phyloP scores from a whole-genome alignment of 805 yeast species.

The Yarrowia deformans region DNA sequence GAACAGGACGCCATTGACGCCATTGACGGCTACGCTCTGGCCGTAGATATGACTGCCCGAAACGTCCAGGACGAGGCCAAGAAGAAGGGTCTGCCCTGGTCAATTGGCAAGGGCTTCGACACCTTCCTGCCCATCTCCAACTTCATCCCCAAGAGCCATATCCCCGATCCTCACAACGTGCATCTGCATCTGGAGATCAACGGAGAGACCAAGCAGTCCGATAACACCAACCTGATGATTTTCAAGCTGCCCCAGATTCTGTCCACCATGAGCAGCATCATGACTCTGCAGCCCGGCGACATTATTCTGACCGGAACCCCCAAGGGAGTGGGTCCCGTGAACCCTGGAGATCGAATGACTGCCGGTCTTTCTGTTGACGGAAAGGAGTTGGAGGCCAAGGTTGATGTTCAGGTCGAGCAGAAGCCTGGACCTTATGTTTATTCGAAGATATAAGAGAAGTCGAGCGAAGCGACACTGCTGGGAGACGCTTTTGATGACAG shows the following conservation, averaged over 20 bases:
- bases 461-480: too few species aligned
- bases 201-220: slow-evolving; percentile 71
- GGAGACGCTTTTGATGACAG: too few species aligned
- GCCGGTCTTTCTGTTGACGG: slow-evolving; percentile 70
- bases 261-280: slow-evolving; percentile 80
- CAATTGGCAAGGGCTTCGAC: slow-evolving; percentile 95
- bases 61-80: slow-evolving; percentile 96
- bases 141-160: slow-evolving; percentile 67
- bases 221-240: slow-evolving; percentile 80
- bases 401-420: slow-evolving; percentile 61
- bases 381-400: slow-evolving; percentile 57
- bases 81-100: slow-evolving; percentile 94
- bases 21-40: slow-evolving; percentile 86
- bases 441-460: slow-evolving; percentile 10
- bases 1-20: slow-evolving; percentile 74
- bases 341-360: slow-evolving; percentile 77
- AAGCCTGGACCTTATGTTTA: slow-evolving; percentile 67
- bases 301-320: slow-evolving; percentile 96
- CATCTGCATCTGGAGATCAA: slow-evolving; percentile 71
- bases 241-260: slow-evolving; percentile 84
- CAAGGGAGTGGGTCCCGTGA: slow-evolving; percentile 88
- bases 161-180: slow-evolving; percentile 78
- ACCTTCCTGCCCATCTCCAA: slow-evolving; percentile 89
- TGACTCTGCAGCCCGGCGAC: slow-evolving; percentile 92
- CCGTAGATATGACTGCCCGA: slow-evolving; percentile 94